phyloP scores from a whole-genome alignment of 352 stramenopile species.

The Phytophthora citrophthora region DNA sequence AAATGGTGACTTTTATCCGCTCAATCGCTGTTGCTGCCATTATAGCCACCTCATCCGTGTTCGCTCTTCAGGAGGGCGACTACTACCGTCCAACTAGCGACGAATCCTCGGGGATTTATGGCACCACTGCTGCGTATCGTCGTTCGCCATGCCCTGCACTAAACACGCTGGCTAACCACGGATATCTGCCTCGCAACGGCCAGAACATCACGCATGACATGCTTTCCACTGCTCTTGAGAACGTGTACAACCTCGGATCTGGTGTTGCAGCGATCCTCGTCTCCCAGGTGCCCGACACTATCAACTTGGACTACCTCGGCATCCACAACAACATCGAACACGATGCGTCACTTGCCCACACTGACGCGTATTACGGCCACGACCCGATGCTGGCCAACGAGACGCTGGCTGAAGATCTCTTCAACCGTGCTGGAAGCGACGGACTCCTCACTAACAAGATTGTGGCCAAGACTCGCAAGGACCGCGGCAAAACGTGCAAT shows the following conservation, averaged over 20 bases:
- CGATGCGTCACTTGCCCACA: conserved; percentile 54
- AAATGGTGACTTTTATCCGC: conserved; percentile 14
- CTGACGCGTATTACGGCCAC: conserved; percentile 37
- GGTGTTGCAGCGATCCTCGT: conserved; percentile 30
- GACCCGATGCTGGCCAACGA: conserved; percentile 40
- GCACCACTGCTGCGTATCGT: conserved; percentile 30
- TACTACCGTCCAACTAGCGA: conserved; percentile 32
- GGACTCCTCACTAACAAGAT: conserved; percentile 33
- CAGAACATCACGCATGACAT: conserved; percentile 40
- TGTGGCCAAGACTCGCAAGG: conserved; percentile 28
- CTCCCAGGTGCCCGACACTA: conserved; percentile 24
- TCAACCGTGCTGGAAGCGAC: conserved; percentile 26
- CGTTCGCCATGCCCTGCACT: conserved; percentile 52
- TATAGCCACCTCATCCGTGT: conserved; percentile 8
- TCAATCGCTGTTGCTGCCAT: conserved; percentile 14
- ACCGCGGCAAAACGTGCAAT: conserved; percentile 34
- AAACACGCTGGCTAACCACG: conserved; percentile 62
- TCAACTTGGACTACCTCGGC: conserved; percentile 48
- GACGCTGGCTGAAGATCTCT: conserved; percentile 34
- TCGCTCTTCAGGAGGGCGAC: conserved; percentile 27
- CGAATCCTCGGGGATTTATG: conserved; percentile 31
- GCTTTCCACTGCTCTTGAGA: conserved; percentile 29
- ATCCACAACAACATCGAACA: conserved; percentile 55
- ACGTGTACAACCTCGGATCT: conserved; percentile 43
- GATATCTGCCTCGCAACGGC: conserved; percentile 46